phyloP scores from a whole-genome alignment of 129 eudicot species.

The Flaveria bidentis region DNA sequence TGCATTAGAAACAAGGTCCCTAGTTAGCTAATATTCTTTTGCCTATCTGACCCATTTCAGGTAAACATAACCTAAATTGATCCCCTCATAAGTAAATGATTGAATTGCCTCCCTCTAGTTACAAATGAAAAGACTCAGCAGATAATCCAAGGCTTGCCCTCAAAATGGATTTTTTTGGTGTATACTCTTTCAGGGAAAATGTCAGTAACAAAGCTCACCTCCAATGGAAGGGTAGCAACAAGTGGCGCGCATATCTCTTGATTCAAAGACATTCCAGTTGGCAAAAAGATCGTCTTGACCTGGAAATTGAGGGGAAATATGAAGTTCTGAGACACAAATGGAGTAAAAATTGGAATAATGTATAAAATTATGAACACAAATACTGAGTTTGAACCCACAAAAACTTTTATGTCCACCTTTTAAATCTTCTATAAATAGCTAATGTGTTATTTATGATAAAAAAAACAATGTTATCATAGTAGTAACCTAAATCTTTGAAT shows the following conservation, averaged over 20 bases:
- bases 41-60: background rate
- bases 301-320: conserved; percentile 32
- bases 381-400: background rate
- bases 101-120: conserved; percentile 11
- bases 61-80: background rate
- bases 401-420: background rate
- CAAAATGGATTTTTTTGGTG: background rate
- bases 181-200: background rate
- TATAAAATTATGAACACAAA: background rate
- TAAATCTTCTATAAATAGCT: conserved; percentile 9
- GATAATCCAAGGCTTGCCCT: background rate
- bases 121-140: conserved; percentile 9
- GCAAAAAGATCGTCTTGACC: conserved; percentile 89
- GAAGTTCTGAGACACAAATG: background rate
- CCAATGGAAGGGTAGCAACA: conserved; percentile 96
- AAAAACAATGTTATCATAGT: conserved; percentile 10
- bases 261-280: conserved; percentile 80
- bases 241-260: conserved; percentile 94
- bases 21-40: background rate
- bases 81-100: background rate
- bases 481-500: conserved; percentile 5
- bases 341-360: background rate
- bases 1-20: background rate
- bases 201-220: conserved; percentile 52
- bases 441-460: background rate